phyloP scores from a whole-genome alignment of 805 yeast genomes.

The Nakazawaea ernobii region DNA sequence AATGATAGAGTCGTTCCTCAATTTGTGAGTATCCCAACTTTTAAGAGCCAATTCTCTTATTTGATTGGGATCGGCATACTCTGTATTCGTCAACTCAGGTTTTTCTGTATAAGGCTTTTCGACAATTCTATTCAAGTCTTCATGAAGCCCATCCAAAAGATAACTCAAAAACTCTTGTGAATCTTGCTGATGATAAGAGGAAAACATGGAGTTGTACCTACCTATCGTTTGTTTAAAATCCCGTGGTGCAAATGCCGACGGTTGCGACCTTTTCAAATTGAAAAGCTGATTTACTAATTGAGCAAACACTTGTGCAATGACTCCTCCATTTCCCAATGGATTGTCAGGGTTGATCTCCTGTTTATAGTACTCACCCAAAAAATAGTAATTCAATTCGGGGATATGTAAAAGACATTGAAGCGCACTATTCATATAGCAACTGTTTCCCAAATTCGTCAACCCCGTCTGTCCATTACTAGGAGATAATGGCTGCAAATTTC shows the following conservation, averaged over 20 bases:
- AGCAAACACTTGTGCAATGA: slow-evolving; percentile 74
- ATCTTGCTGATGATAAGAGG: slow-evolving; percentile 84
- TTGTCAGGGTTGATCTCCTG: slow-evolving; percentile 68
- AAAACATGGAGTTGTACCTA: slow-evolving; percentile 68
- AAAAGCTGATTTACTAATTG: slow-evolving; percentile 57
- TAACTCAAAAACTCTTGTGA: slow-evolving; percentile 90
- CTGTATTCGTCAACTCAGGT: slow-evolving; percentile 70
- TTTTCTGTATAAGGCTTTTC: slow-evolving; percentile 85
- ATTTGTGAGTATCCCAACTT: slow-evolving; percentile 77
- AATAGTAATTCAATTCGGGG: slow-evolving; percentile 77
- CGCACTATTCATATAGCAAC: slow-evolving; percentile 94
- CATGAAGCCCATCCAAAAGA: slow-evolving; percentile 83
- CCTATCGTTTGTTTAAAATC: slow-evolving; percentile 79
- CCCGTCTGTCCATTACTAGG: slow-evolving; percentile 50
- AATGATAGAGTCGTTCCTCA: slow-evolving; percentile 79
- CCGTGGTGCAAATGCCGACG: slow-evolving; percentile 49
- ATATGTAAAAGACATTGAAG: slow-evolving; percentile 83
- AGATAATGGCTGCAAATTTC: neutral
- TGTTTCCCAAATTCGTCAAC: slow-evolving; percentile 72
- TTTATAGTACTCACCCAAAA: slow-evolving; percentile 52
- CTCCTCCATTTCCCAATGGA: slow-evolving; percentile 84
- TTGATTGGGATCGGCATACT: slow-evolving; percentile 45
- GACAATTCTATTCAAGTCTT: slow-evolving; percentile 78
- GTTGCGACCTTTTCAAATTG: slow-evolving; percentile 20
- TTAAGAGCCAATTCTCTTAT: slow-evolving; percentile 59